Evolutionary conservation across 2,329 filamentous ascomycete genomes (phyloP), one percentile per base, ranked within the genome.

Genomic region (Penicillium glabrum): DNA sequence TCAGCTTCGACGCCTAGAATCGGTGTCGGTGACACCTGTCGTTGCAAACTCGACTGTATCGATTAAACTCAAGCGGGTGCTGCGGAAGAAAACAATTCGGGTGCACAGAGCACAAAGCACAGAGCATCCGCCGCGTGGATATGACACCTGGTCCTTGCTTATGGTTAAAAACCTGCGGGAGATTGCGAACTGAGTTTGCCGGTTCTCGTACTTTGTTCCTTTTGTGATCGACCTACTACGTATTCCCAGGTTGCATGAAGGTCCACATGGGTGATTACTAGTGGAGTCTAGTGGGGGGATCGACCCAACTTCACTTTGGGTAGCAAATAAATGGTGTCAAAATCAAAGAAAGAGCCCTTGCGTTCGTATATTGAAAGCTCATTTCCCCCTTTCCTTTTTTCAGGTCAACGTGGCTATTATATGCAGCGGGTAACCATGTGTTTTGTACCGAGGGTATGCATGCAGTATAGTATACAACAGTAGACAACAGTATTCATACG

Each of bases 91-190:
- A 56, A 47, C 35, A 48, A 11, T 37, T 41, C 19, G 39, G 39
- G 39, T 41, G 16, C 21, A 8, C 31, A 33, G 45, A 33, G 31
- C 31, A 33, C 31, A 14, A 43, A 55, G 44, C 57, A 56, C 57
- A 51, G 37, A 50, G 45, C 54, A 52, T 31, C 23, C 39, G 9
- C n/a, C 59, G 59, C 61, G 61, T 65, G 61, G 61, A 31, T 43
- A 48, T 59, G 62, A 62, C 61, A 64, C 57, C 27, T 58, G 59
- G 58, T 35, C 59, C 61, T 54, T 60, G 59, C 57, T 49, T 31
- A 11, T 39, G 9, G 19, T 23, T 26, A n/a, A n/a, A 27, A 46
- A 44, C 14, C 11, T 37, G 27, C 44, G 8, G 49, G 44, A 51
- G 53, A 46, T 7, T 41, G 47, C 23, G 23, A 29, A 26, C 14